Base-by-base conservation (phyloP, 805 yeast species). In the Metschnikowia reukaufii region DNA sequence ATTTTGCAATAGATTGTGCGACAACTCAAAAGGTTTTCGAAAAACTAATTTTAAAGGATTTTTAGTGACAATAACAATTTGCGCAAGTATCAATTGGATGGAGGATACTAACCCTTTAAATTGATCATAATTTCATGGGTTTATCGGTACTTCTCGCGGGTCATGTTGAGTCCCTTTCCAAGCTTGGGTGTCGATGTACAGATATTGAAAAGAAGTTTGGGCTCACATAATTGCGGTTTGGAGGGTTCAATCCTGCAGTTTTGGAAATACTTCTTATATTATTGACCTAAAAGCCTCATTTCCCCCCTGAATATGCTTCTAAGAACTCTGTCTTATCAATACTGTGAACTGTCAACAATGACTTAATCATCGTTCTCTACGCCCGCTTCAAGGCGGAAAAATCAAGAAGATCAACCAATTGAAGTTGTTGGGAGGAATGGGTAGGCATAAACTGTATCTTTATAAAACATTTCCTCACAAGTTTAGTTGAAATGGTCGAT, bases 381-480 rank as follows among this genome's bases (percentile, higher is more conserved):
- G 18, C 41, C 41, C 33, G 33, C 23, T 38, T 12, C 23, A 34
- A 34, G 16, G 16, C 37, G 12, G 37, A 34, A 34, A 34, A 17
- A 16, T 7, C 5, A 10, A 34, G 20, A 34, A 34, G 13, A 34
- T 16, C 37, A 17, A 34, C 12, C 20, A 16, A 16, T 16, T 34
- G 37, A 34, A 34, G 37, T 12, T 16, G 7, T 6, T 16, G 37
- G 23, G 37, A 34, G 6, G 23, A 7, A 9, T 38, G 41, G 5
- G 33, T 19, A 6, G 41, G 41, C 33, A 38, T 38, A 16, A 19
- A 38, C 18, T 38, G 41, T 15, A 38, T 23, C 10, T 38, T 23
- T 38, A 38, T 25, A 33, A 13, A 25, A 38, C n/a, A 23, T 27
- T 27, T 25, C 23, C 21, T 25, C 33, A 16, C 41, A 38, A 4